Conservation (phyloP, 2,329 filamentous ascomycete genomes). For the Arthrobotrys pseudoclavata region DNA sequence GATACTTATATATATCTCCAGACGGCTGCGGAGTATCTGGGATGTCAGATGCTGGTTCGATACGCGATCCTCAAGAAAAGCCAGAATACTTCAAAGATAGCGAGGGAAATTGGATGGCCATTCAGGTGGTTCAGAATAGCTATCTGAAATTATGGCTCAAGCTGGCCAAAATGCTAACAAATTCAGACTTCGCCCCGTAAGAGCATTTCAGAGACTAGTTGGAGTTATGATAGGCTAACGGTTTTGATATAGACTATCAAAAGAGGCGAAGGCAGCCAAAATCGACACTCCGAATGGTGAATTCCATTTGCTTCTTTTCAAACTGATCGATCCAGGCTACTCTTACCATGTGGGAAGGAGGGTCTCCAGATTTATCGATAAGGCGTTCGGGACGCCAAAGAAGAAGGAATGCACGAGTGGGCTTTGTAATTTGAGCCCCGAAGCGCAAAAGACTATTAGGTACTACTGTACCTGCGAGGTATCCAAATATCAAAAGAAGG, state of each 20-base stretch:
- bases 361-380: constrained; percentile 45
- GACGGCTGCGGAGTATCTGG: constrained; percentile 44
- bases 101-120: constrained; percentile 22
- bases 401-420: constrained; percentile 44
- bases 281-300: constrained; percentile 41
- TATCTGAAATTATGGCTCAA: constrained; percentile 36
- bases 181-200: constrained; percentile 41
- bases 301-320: constrained; percentile 43
- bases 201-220: not conserved
- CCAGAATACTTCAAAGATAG: constrained; percentile 30
- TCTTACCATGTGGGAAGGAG: constrained; percentile 29
- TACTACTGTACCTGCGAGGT: constrained; percentile 39
- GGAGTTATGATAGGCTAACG: not conserved
- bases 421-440: constrained; percentile 46
- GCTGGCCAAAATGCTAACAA: constrained; percentile 33
- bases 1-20: constrained; percentile 42
- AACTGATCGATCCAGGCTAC: constrained; percentile 44
- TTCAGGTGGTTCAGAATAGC: constrained; percentile 9
- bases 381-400: constrained; percentile 31
- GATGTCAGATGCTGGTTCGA: constrained; percentile 45
- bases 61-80: constrained; percentile 43
- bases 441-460: constrained; percentile 39
- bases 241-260: constrained; percentile 24
- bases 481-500: constrained; percentile 39
- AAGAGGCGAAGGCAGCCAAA: constrained; percentile 43